Base-by-base conservation (phyloP, 1,284 basidiomycete genomes). In the Vanrija sp. region DNA sequence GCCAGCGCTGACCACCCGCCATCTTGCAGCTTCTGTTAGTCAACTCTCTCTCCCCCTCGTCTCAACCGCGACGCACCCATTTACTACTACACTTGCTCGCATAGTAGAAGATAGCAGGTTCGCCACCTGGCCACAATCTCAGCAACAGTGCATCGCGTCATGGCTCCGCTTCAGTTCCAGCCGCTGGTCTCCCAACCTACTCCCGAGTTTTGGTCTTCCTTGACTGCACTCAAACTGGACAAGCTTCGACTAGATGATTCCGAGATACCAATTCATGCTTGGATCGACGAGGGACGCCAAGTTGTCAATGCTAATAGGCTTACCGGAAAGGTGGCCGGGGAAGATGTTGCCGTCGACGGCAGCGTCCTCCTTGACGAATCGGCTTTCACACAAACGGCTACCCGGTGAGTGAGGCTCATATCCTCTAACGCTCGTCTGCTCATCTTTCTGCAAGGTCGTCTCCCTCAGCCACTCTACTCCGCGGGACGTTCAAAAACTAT, bases 121-220 rank as follows among this genome's bases (percentile, higher is more conserved):
- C 21, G 28, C 28, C 28, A 29, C 7, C 28, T 29, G 10, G 8
- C 28, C 3, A 8, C 34, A 14, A 7, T 28, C 9, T 38, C 43
- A 5, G 28, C 34, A 34, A 15, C 40, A 42, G 9, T 19, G 8
- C 10, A n/a, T 23, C n/a, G 16, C 42, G 43, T 25, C 10, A 78
- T 78, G 75, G 54, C 73, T 10, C 62, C 79, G 10, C 70, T 95
- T 26, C 91, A 95, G 73, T 98, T 97, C 69, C 81, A 86, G 28
- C 92, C 92, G 0, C 85, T 97, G 64, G 81, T 86, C 7, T 93
- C 93, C 1, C 82, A 89, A 50, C 88, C 96, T 3, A 86, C 92
- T 60, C 92, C 95, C 1, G 82, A 86, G 3, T 94, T 98, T 76
- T 98, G 95, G 95, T 88, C 96, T 61, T 84, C 87, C 50, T 85